These are phyloP conservation scores for Aspergillus novoparasiticus DNA, from an alignment of 2,329 filamentous ascomycete species.

Conservation along the genomic window DNA sequence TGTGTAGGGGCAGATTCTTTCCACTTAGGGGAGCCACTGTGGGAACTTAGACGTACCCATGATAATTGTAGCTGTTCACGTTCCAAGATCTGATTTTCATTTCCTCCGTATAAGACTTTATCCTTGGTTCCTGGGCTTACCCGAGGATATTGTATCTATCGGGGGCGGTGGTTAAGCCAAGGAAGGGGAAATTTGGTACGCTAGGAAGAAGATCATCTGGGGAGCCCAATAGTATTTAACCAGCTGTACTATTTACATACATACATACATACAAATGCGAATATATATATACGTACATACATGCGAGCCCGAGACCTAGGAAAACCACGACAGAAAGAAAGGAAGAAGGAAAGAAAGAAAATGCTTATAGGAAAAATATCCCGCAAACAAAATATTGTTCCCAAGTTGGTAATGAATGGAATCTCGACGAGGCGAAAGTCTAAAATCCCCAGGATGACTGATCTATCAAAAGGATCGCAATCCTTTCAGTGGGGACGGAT, in stretches of 20 bases:
- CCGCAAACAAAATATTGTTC: not conserved
- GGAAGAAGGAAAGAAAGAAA: not conserved
- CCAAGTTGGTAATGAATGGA: not conserved
- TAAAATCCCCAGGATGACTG: conserved; percentile 1
- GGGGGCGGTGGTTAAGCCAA: not conserved
- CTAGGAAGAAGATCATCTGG: not conserved
- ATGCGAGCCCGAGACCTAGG: too few relatives aligned
- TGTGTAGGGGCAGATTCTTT: not conserved
- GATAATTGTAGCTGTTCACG: not conserved
- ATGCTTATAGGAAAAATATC: not conserved
- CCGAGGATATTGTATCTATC: not conserved
- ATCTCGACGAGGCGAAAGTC: not conserved
- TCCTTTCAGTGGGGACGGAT: not conserved
- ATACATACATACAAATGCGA: not conserved
- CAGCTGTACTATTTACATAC: not conserved
- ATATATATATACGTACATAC: not conserved
- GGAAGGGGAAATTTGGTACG: not conserved
- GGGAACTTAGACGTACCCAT: not conserved
- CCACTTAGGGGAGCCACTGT: not conserved
- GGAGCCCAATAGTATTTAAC: not conserved
- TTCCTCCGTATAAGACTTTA: not conserved
- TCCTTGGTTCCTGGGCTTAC: not conserved
- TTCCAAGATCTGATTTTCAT: not conserved
- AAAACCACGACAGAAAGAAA: not conserved
- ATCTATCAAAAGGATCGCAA: not conserved